phyloP scores from a whole-genome alignment of 2,329 filamentous ascomycete genomes.

The Fusarium cicatricum region DNA sequence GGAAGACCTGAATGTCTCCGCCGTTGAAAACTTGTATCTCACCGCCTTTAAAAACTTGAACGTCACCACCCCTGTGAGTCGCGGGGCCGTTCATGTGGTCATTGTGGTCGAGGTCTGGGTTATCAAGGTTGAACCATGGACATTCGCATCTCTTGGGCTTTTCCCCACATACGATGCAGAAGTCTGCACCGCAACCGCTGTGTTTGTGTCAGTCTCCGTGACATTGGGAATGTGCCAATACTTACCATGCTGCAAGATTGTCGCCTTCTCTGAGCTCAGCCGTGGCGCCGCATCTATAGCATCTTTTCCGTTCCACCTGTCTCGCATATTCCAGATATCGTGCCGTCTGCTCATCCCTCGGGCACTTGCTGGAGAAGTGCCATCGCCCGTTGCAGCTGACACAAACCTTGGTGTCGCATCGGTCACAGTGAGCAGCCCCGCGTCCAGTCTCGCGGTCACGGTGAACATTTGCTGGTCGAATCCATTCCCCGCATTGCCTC shows the following conservation, averaged over 20 bases:
- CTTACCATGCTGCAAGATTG: slow-evolving; percentile 88
- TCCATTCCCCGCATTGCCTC: slow-evolving; percentile 79
- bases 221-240: slow-evolving; percentile 2
- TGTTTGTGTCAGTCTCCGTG: slow-evolving; percentile 23
- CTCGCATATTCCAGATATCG: slow-evolving; percentile 71
- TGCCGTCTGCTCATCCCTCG: slow-evolving; percentile 72
- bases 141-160: slow-evolving; percentile 88
- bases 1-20: slow-evolving; percentile 37
- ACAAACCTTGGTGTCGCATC: slow-evolving; percentile 80
- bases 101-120: slow-evolving; percentile 61
- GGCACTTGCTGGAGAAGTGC: slow-evolving; percentile 75
- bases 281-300: slow-evolving; percentile 75
- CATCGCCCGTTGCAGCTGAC: slow-evolving; percentile 76
- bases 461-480: slow-evolving; percentile 74
- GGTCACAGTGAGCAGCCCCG: slow-evolving; percentile 73
- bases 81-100: slow-evolving; percentile 60
- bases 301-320: slow-evolving; percentile 77
- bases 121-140: slow-evolving; percentile 76
- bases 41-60: not conserved
- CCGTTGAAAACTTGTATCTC: slow-evolving; percentile 33
- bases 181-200: slow-evolving; percentile 81
- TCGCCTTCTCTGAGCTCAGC: slow-evolving; percentile 85
- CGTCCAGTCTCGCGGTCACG: slow-evolving; percentile 63
- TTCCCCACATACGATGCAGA: slow-evolving; percentile 84
- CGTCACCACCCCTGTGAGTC: not conserved